phyloP scores from a whole-genome alignment of 192 early-diverging fungal genomes.

The Linderina pennispora region DNA sequence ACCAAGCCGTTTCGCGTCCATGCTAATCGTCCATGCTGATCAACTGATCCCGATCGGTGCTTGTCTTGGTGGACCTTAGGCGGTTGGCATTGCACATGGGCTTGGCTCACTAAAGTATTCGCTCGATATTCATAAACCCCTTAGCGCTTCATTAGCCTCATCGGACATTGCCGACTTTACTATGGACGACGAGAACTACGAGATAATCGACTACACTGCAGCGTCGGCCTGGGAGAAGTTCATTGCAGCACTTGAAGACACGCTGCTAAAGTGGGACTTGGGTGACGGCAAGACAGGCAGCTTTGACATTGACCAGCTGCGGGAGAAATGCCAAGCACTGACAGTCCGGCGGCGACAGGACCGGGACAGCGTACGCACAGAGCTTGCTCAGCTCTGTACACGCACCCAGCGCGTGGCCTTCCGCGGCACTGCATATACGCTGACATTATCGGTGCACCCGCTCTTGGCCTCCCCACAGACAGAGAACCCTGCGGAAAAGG shows the following conservation, averaged over 20 bases:
- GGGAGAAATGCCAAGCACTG: constrained; percentile 11
- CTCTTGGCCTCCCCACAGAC: constrained; percentile 9
- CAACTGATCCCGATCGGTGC: too few relatives aligned
- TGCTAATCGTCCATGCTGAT: too few relatives aligned
- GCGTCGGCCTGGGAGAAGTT: constrained; percentile 64
- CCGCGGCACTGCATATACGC: constrained; percentile 21
- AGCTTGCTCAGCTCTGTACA: constrained; percentile 35
- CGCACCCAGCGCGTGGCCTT: constrained; percentile 13
- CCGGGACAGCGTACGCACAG: constrained; percentile 15
- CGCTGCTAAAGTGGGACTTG: constrained; percentile 52
- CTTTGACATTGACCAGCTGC: constrained; percentile 37
- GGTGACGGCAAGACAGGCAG: constrained; percentile 48
- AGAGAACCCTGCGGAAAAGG: not conserved
- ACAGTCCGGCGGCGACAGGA: constrained; percentile 23
- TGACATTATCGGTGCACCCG: constrained; percentile 32
- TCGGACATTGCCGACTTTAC: not conserved
- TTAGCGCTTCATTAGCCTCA: too few relatives aligned
- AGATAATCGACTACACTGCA: constrained; percentile 70
- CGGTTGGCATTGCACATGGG: too few relatives aligned
- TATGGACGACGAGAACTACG: constrained; percentile 61
- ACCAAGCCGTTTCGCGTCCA: too few relatives aligned
- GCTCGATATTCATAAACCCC: too few relatives aligned
- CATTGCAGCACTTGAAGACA: constrained; percentile 55
- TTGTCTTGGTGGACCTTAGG: too few relatives aligned
- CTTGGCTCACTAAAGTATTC: too few relatives aligned